Conservation (phyloP, 805 yeast genomes). For the Hermanozyma aechmeae region DNA sequence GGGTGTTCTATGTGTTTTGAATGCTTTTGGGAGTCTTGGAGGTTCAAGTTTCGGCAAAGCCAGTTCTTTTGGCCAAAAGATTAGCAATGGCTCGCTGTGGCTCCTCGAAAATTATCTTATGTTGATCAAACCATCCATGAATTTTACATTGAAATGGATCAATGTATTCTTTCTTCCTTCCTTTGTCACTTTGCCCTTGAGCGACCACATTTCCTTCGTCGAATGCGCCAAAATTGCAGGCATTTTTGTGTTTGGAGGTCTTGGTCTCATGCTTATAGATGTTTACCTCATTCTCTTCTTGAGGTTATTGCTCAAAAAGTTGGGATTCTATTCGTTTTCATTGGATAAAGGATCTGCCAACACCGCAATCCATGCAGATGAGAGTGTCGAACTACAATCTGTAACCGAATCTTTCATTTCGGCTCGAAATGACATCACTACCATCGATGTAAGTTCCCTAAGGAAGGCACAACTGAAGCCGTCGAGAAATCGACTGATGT, state of each 20-base stretch:
- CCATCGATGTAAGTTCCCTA: slow-evolving; percentile 18
- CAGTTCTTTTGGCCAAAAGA: too few species aligned
- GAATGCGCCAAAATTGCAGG: slow-evolving; percentile 71
- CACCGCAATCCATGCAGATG: not conserved
- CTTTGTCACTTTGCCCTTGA: slow-evolving; percentile 60
- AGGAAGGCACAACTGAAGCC: slow-evolving; percentile 3
- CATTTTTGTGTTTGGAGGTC: slow-evolving; percentile 59
- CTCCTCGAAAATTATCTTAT: slow-evolving; percentile 21
- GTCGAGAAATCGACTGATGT: not conserved
- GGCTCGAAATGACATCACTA: slow-evolving; percentile 27
- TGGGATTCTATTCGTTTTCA: slow-evolving; percentile 4
- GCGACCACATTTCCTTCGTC: slow-evolving; percentile 52
- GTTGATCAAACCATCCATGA: slow-evolving; percentile 51
- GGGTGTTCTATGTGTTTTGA: slow-evolving; percentile 30
- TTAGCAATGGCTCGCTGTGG: slow-evolving; percentile 10
- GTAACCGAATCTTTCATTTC: slow-evolving; percentile 4
- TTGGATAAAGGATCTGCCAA: not conserved
- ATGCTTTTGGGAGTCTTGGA: slow-evolving; percentile 11
- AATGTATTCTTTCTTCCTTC: slow-evolving; percentile 73
- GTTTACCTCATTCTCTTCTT: slow-evolving; percentile 27
- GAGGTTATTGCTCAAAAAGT: slow-evolving; percentile 6
- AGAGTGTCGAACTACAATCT: too few species aligned
- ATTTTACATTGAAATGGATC: slow-evolving; percentile 68
- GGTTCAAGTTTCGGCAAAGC: too few species aligned
- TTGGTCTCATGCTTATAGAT: slow-evolving; percentile 37